Evolutionary conservation across 148 eudicot species (phyloP), one percentile per base, ranked within the genome.

Genomic region (Linanthus parryae): DNA sequence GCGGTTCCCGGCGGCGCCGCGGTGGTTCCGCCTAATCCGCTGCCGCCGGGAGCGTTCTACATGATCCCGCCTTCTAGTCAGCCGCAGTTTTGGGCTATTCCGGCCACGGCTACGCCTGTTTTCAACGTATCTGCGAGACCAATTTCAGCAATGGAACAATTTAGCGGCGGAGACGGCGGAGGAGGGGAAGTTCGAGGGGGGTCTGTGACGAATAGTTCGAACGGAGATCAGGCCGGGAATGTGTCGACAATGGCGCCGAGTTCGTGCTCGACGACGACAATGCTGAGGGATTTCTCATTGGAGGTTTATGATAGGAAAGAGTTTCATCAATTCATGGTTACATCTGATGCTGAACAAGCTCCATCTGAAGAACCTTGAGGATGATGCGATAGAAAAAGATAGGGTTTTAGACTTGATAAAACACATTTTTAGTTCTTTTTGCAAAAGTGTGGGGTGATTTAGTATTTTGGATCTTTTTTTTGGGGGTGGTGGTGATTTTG

Each of bases 251-350:
- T 73, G 84, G 88, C 73, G 2, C 73, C 76, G n/a, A 64, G 68
- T 55, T 56, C 78, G 7, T 12, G 24, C 4, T 11, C 43, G 10
- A 52, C 55, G 4, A 49, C 57, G 10, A 79, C 65, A 27, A 52
- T 64, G 78, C 58, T 79, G 23, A 73, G 87, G 65, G 83, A 88
- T 35, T 84, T 77, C 58, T 80, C 95, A 15, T 20, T 78, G 74
- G 85, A 78, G 59, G 40, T 73, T 48, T 73, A 69, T 46, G 97
- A 83, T 5, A 83, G 68, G 64, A 80, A 64, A 45, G 97, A 90
- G 80, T 77, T 90, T 31, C 85, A 87, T 24, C 83, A 89, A 52
- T 80, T 89, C 48, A 89, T 85, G 97, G 76, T 69, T 61, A 68
- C 68, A 9, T 51, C 70, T 49, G 55, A 53, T 12, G 59, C 61